phyloP scores from a whole-genome alignment of 257 asterid genomes.

The Anisodus acutangulus region DNA sequence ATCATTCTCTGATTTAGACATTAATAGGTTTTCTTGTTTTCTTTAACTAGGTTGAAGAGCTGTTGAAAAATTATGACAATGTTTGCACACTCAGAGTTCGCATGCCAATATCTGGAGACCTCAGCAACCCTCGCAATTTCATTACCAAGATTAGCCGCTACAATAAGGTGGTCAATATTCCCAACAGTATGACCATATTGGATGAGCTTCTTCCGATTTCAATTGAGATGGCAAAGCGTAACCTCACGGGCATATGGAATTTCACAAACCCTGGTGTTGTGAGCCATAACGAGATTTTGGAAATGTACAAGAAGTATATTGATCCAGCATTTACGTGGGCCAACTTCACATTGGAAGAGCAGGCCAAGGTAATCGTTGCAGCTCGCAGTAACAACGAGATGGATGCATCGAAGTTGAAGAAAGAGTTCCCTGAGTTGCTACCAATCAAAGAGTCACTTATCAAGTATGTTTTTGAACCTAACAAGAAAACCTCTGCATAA shows the following conservation, averaged over 20 bases:
- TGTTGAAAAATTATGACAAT: conserved; percentile 32
- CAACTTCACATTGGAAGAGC: conserved; percentile 39
- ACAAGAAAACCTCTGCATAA: conserved; percentile 33
- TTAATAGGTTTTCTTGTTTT: not conserved
- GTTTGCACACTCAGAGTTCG: conserved; percentile 38
- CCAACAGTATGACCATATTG: conserved; percentile 37
- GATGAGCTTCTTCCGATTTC: conserved; percentile 41
- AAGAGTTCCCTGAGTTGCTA: conserved; percentile 34
- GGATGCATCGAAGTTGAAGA: conserved; percentile 41
- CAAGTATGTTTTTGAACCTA: conserved; percentile 37
- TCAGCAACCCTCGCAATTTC: conserved; percentile 38
- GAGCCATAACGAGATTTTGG: conserved; percentile 37
- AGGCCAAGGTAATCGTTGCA: conserved; percentile 38
- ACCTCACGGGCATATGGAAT: conserved; percentile 36
- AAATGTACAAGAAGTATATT: conserved; percentile 36
- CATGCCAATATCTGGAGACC: conserved; percentile 39
- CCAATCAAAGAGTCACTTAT: conserved; percentile 37
- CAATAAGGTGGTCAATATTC: conserved; percentile 38
- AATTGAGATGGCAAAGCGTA: conserved; percentile 39
- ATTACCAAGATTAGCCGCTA: conserved; percentile 35
- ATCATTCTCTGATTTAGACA: not conserved
- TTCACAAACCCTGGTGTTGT: conserved; percentile 38
- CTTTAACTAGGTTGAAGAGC: conserved; percentile 34
- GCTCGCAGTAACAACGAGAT: conserved; percentile 40
- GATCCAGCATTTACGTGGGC: conserved; percentile 31